Base-by-base conservation (phyloP, 2,329 filamentous ascomycete genomes). In the Drechslera avenae region DNA sequence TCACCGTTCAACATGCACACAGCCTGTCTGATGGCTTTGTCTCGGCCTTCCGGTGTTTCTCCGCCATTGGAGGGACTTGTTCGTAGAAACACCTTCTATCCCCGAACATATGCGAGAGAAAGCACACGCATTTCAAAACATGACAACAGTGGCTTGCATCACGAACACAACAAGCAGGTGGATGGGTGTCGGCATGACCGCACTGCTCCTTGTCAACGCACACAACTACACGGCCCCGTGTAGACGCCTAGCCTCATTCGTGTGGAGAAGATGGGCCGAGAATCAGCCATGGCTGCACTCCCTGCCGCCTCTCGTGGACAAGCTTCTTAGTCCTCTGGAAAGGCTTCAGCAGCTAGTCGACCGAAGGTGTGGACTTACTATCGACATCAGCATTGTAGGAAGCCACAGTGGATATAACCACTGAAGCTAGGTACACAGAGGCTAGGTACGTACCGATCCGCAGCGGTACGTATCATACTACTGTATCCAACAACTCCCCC, bases 61-160 rank as follows among this genome's bases (percentile, higher is more conserved):
- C 49, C 39, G 49, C 12, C 10, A 43, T 52, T 52, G 49, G 49
- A 41, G 49, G 48, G 18, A 31, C 23, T 47, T 42, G 41, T 14
- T 37, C 43, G 48, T 37, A 28, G 14, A 16, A 40, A n/a, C 6
- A n/a, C 3, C 18, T 28, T n/a, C 21, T 45, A 23, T 21, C 26
- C 49, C 49, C 32, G 35, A n/a, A 18, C 35, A 8, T 42, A 4
- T 42, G 43, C 49, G 49, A 52, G 5, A 28, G 10, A 36, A n/a
- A 23, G 39, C 16, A 28, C 10, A 18, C 18, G 12, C 37, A 14
- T 14, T 13, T 45, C 28, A 14, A n/a, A 23, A 23, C 21, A 23
- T 23, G 21, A 23, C 21, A 23, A 8, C 21, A 7, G 21, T 23
- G 21, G 21, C 21, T 23, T 23, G 21, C 7, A 8, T 7, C 21